Evolutionary conservation across 441 rosid species (phyloP).

Genomic region (Pelargonium myrrhifolium): DNA sequence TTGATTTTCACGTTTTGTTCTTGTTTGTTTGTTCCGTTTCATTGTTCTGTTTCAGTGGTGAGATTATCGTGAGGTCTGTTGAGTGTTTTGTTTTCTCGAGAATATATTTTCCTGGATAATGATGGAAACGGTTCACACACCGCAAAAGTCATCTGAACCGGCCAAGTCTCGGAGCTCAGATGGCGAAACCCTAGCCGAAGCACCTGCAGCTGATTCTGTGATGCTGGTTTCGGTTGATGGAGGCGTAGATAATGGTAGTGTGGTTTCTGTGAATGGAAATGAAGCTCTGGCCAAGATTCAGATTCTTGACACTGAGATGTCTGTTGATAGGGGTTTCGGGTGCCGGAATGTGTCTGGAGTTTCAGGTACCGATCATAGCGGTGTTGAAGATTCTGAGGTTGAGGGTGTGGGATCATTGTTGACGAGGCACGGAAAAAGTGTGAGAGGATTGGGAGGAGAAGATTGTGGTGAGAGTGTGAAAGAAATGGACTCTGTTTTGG

Average conservation of each 20-base stretch:
- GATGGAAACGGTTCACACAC: constrained; percentile 13
- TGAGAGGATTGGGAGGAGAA: constrained; percentile 15
- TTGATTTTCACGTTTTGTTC: background rate
- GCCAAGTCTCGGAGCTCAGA: constrained; percentile 15
- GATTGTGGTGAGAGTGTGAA: constrained; percentile 21
- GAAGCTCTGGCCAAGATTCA: constrained; percentile 10
- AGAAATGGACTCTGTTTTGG: constrained; percentile 29
- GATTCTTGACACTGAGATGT: constrained; percentile 11
- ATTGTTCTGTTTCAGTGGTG: constrained; percentile 9
- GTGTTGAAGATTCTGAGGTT: constrained; percentile 44
- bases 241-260: constrained; percentile 25
- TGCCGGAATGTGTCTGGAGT: background rate
- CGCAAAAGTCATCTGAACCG: constrained; percentile 10
- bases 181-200: constrained; percentile 15
- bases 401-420: constrained; percentile 55
- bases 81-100: constrained; percentile 5
- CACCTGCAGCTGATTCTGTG: constrained; percentile 12
- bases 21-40: background rate
- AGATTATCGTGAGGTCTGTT: constrained; percentile 8
- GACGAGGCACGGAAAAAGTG: constrained; percentile 30
- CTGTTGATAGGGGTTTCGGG: background rate
- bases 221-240: constrained; percentile 21
- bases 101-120: constrained; percentile 9
- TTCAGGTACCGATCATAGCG: constrained; percentile 18
- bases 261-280: constrained; percentile 36